Conservation (phyloP, 257 asterid genomes). For the Capsicum pubescens region DNA sequence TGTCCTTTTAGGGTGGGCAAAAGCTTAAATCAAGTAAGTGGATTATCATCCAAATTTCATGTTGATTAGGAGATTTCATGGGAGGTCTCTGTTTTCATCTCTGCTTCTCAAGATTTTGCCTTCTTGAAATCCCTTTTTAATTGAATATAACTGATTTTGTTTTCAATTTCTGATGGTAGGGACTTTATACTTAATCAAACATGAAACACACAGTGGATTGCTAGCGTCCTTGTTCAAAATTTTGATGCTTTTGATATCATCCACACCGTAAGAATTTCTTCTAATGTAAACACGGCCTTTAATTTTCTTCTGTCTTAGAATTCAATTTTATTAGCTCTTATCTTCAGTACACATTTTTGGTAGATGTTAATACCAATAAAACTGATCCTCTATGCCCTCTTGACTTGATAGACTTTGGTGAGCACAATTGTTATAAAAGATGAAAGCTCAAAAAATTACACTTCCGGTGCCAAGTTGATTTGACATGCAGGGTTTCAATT, state of each 20-base stretch:
- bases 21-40: neutral
- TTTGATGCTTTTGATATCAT: slow-evolving; percentile 74
- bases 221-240: slow-evolving; percentile 78
- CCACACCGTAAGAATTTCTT: slow-evolving; percentile 81
- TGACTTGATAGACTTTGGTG: neutral
- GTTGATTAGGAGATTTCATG: neutral
- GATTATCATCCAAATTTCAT: neutral
- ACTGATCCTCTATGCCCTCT: neutral
- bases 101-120: neutral
- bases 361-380: neutral
- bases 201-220: slow-evolving; percentile 68
- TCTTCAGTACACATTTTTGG: slow-evolving; percentile 8
- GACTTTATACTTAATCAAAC: slow-evolving; percentile 70
- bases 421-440: neutral
- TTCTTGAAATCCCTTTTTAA: neutral
- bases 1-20: neutral
- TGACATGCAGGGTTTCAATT: neutral
- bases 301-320: neutral
- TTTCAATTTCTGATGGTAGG: slow-evolving; percentile 49
- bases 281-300: slow-evolving; percentile 4
- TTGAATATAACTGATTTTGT: slow-evolving; percentile 9
- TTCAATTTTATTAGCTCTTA: slow-evolving; percentile 23
- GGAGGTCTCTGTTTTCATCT: neutral
- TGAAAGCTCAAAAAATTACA: slow-evolving; percentile 20
- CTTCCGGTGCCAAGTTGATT: neutral